Evolutionary conservation across 192 early-diverging fungal species (phyloP).

Genomic region (Linderina pennispora): DNA sequence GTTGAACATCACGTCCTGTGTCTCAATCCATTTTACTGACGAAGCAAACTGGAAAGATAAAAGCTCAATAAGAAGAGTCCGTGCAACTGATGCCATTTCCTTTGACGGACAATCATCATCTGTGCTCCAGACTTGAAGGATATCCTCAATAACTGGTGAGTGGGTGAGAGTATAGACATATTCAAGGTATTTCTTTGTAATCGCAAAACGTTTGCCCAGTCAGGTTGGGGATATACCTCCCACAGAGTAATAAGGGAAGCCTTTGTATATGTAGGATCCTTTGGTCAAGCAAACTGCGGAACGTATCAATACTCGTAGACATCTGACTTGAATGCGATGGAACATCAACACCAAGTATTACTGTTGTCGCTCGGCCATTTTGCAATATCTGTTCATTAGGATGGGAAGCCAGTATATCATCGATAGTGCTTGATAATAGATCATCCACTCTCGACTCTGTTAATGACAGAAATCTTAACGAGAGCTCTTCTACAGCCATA

Average conservation of each 20-base stretch:
- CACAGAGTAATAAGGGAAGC: conserved; percentile 56
- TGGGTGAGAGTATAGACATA: conserved; percentile 66
- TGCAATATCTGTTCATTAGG: too few relatives aligned
- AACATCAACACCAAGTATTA: conserved; percentile 80
- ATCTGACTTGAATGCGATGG: conserved; percentile 90
- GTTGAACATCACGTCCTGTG: conserved; percentile 80
- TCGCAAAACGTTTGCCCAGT: conserved; percentile 83
- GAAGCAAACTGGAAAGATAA: conserved; percentile 91
- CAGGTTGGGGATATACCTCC: conserved; percentile 92
- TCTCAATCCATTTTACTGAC: conserved; percentile 93
- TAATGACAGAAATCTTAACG: too few relatives aligned
- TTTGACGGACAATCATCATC: too few relatives aligned
- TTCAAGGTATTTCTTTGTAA: conserved; percentile 71
- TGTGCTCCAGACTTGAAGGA: too few relatives aligned
- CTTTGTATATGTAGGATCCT: too few relatives aligned
- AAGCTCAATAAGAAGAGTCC: conserved; percentile 83
- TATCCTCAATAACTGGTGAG: too few relatives aligned
- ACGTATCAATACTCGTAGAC: conserved; percentile 72
- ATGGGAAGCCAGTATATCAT: too few relatives aligned
- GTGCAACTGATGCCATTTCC: too few relatives aligned
- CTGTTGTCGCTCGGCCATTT: too few relatives aligned
- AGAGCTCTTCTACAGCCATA: too few relatives aligned
- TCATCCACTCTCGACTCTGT: too few relatives aligned
- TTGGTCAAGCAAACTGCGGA: conserved; percentile 85
- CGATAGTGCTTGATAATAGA: too few relatives aligned